Evolutionary conservation across 495 filamentous ascomycete genomes (phyloP), one percentile per base, ranked within the genome.

Genomic region (Venustampulla echinocandica): DNA sequence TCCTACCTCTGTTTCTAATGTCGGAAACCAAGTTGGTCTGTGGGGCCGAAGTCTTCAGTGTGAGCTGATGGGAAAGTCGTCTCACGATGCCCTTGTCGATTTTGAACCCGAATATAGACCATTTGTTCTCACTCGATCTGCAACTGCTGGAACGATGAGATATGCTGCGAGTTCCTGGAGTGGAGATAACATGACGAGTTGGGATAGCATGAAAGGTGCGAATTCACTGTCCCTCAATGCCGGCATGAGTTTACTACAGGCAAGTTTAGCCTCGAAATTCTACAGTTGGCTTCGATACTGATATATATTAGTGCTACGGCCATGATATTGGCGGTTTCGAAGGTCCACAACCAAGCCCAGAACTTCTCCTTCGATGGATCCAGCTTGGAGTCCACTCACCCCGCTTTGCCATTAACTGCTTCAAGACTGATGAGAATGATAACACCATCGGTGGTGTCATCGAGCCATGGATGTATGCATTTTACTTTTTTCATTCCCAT

Each of bases 271-370:
- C 30, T 22, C 23, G 33, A 22, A 9, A 6, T 20, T 37, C 20
- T 22, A 32, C 24, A 30, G 22, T 27, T 11, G 11, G 18, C 13
- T 20, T 13, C 15, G 25, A 38, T 18, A 30, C 33, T 45, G 27
- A n/a, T n/a, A 28, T 28, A 1, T 13, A 15, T 6, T 36, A 81
- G 65, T 81, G 73, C 46, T 80, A 78, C 53, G 81, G 81, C 17
- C 79, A 82, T 50, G 81, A 85, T 42, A 82, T 84, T 48, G 81
- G 81, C 40, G 81, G 81, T 0, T 85, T 85, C 53, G 81, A 83
- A 63, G 80, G 80, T 5, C 78, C 76, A 21, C 78, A 82, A 52
- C 80, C 81, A 3, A 74, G 70, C 0, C 79, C 80, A 10, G 81
- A 84, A 54, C 74, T 81, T 13, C 72, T 85, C 6, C 69, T 84